phyloP scores from a whole-genome alignment of 345 rosid genomes.

The Salix exigua region DNA sequence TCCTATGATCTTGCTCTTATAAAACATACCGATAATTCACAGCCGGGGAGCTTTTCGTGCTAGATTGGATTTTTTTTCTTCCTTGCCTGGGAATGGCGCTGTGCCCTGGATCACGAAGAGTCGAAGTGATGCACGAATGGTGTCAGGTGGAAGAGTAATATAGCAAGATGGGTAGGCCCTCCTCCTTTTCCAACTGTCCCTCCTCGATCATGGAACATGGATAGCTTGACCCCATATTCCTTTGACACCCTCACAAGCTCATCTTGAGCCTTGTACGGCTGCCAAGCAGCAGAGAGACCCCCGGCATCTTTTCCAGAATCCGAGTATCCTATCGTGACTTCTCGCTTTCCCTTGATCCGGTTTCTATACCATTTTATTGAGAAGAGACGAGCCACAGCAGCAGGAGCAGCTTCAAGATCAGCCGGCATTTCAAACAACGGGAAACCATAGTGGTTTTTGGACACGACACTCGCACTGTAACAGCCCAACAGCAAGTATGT shows the following conservation, averaged over 20 bases:
- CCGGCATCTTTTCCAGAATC: slow-evolving; percentile 99
- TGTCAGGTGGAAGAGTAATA: slow-evolving; percentile 95
- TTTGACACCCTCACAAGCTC: slow-evolving; percentile 87
- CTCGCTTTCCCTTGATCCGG: slow-evolving; percentile 84
- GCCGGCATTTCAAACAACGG: slow-evolving; percentile 96
- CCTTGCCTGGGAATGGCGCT: too few relatives aligned
- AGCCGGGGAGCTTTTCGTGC: too few relatives aligned
- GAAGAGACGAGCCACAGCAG: slow-evolving; percentile 83
- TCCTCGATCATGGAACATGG: slow-evolving; percentile 99
- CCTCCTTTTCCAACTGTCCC: slow-evolving; percentile 98
- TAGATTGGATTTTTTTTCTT: too few relatives aligned
- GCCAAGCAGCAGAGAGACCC: slow-evolving; percentile 96
- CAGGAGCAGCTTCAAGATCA: slow-evolving; percentile 96
- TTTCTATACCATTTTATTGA: slow-evolving; percentile 90
- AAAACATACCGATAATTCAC: too few relatives aligned
- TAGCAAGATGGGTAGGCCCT: slow-evolving; percentile 99
- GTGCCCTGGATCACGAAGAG: too few relatives aligned
- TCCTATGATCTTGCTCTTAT: too few relatives aligned
- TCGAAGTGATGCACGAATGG: slow-evolving; percentile 86
- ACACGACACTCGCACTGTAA: slow-evolving; percentile 89
- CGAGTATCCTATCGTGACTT: slow-evolving; percentile 98
- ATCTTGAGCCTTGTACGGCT: slow-evolving; percentile 92
- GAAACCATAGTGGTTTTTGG: slow-evolving; percentile 77
- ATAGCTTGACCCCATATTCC: slow-evolving; percentile 76
- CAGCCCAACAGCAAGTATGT: slow-evolving; percentile 55